These are phyloP conservation scores for grape (Vitis vinifera) DNA, from an alignment of 164 flowering plant species.

Conservation along the genomic window DNA sequence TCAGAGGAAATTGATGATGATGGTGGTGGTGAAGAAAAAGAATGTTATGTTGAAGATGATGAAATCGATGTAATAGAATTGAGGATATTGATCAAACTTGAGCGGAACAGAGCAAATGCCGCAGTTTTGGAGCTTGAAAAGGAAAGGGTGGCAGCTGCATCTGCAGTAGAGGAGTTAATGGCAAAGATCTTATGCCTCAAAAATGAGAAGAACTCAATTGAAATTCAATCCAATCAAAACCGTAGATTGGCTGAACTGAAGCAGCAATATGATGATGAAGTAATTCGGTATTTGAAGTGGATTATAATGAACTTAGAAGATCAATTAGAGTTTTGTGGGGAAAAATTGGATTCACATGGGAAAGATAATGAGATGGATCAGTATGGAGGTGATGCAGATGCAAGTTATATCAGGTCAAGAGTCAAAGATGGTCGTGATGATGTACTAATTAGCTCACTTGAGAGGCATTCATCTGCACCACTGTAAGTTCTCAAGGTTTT, in stretches of 20 bases:
- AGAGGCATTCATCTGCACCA: not conserved
- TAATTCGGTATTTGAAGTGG: conserved; percentile 52
- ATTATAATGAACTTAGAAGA: conserved; percentile 39
- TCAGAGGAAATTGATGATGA: conserved; percentile 12
- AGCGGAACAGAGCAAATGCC: conserved; percentile 36
- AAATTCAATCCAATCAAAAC: conserved; percentile 49
- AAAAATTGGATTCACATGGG: conserved; percentile 24
- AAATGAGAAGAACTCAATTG: conserved; percentile 54
- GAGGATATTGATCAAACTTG: conserved; percentile 45
- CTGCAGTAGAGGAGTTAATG: conserved; percentile 78
- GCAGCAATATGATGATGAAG: conserved; percentile 50
- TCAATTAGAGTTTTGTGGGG: conserved; percentile 33
- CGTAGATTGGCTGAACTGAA: conserved; percentile 55
- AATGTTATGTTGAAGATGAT: conserved; percentile 30
- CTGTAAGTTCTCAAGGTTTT: conserved; percentile 5
- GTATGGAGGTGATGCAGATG: conserved; percentile 15
- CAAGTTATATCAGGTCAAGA: not conserved
- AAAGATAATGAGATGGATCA: conserved; percentile 27
- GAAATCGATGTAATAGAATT: conserved; percentile 37
- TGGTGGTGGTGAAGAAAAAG: not conserved
- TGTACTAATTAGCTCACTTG: conserved; percentile 14
- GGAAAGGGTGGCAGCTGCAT: conserved; percentile 70
- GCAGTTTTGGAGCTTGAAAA: conserved; percentile 63
- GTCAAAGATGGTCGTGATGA: not conserved
- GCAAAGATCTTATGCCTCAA: conserved; percentile 68